Evolutionary conservation across 2,329 filamentous ascomycete genomes (phyloP).

Genomic region (Fusarium austroafricanum): DNA sequence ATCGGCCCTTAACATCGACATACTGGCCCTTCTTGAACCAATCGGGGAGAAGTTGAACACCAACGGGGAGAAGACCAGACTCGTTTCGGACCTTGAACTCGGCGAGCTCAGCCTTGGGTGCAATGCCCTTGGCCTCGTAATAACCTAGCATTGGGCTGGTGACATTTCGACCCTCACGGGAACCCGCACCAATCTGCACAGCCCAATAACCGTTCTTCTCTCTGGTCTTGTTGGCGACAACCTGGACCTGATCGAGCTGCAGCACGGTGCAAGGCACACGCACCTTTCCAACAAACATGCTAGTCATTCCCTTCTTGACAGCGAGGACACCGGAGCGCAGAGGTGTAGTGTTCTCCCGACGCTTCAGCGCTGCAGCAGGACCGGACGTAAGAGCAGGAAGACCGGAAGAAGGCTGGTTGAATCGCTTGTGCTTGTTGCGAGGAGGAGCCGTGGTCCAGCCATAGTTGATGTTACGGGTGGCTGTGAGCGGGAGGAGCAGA

Average conservation of each 20-base stretch:
- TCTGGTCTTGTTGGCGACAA: constrained; percentile 86
- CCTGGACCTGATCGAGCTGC: constrained; percentile 92
- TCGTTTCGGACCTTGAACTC: constrained; percentile 88
- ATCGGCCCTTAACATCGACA: constrained; percentile 84
- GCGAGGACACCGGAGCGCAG: constrained; percentile 84
- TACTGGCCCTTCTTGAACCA: constrained; percentile 94
- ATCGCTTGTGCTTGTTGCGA: constrained; percentile 66
- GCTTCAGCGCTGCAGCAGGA: constrained; percentile 69
- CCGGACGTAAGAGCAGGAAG: constrained; percentile 68
- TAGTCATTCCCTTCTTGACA: constrained; percentile 96
- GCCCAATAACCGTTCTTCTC: constrained; percentile 90
- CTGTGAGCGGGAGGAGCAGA: constrained; percentile 59
- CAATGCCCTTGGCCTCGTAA: constrained; percentile 83
- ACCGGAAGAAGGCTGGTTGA: constrained; percentile 69
- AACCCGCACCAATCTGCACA: constrained; percentile 86
- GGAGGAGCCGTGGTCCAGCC: constrained; percentile 70
- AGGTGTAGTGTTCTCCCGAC: constrained; percentile 69
- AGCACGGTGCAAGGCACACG: constrained; percentile 91
- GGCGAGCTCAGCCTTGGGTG: constrained; percentile 83
- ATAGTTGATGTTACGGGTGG: constrained; percentile 64
- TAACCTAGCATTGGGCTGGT: constrained; percentile 88
- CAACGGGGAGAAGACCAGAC: constrained; percentile 79
- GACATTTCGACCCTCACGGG: constrained; percentile 78
- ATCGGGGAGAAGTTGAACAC: constrained; percentile 80
- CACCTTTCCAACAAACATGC: constrained; percentile 81